Base-by-base conservation (phyloP, 345 rosid genomes). In the Brassica rapa region DNA sequence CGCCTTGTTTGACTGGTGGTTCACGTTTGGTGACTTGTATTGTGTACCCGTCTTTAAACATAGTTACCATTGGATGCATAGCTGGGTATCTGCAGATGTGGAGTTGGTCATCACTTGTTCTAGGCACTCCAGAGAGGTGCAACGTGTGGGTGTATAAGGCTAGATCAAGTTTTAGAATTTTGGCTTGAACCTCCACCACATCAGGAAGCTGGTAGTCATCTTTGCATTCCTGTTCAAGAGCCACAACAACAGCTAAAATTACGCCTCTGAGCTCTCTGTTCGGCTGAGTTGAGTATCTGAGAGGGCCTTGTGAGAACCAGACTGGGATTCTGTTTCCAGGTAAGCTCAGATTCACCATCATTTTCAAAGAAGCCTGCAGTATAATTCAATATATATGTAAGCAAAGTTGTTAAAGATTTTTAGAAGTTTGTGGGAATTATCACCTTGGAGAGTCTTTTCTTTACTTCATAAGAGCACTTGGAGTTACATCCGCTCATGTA, bases 321-420 rank as follows among this genome's bases (percentile, higher is more conserved):
- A 69, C 66, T 6, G 94, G 94, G 53, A 88, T 70, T 37, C 70
- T 78, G 60, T 85, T 85, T 30, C 93, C 94, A 16, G 94, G 94
- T 64, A 91, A 76, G 68, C 87, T 86, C 55, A 88, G 79, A 75
- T 79, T 62, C 70, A 33, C 24, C 32, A 90, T 29, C 57, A 78
- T 77, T 83, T 79, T 90, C 73, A 88, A 41, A 72, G 59, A 79
- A 74, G 69, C 91, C 94, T 89, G 82, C 77, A 72, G 11, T 37
- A 61, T 6, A 60, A 7, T 16, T 33, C 16, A 57, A 57, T 23
- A 1, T 37, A 19, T 3, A n/a, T 25, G 29, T 25, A 25, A 25
- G 29, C 29, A 25, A 25, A 25, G 29, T 25, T 53, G 33, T 24
- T 67, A 60, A 25, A 16, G 46, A 57, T 15, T 32, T 1, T 57